phyloP scores from a whole-genome alignment of 139 green algal species.

The Tetraselmis chui region DNA sequence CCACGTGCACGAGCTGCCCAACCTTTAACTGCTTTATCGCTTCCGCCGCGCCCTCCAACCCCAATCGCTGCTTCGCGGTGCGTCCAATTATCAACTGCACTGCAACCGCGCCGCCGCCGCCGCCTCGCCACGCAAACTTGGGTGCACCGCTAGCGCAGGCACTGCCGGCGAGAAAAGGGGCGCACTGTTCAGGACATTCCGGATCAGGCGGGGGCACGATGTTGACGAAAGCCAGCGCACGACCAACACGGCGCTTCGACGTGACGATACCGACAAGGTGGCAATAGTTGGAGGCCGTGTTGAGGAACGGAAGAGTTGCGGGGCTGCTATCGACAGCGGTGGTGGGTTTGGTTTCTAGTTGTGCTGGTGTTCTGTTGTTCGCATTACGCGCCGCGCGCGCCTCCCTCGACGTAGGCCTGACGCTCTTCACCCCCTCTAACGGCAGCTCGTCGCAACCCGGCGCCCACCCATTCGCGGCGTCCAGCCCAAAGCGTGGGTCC shows the following conservation, averaged over 20 bases:
- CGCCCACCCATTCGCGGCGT: background rate
- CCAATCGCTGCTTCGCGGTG: slow-evolving; percentile 16
- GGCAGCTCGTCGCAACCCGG: background rate
- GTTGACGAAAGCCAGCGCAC: background rate
- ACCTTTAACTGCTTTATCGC: slow-evolving; percentile 9
- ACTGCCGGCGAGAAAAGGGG: background rate
- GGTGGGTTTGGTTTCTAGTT: too few relatives aligned
- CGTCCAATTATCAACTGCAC: slow-evolving; percentile 28
- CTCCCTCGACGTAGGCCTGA: background rate
- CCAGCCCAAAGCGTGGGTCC: slow-evolving; percentile 7
- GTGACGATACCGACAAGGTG: background rate
- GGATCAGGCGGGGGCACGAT: background rate
- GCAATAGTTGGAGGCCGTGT: background rate
- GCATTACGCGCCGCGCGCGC: background rate
- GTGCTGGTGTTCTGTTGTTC: too few relatives aligned
- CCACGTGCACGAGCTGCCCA: slow-evolving; percentile 15
- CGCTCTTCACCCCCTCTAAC: background rate
- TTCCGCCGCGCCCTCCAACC: slow-evolving; percentile 5
- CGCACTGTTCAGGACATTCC: background rate
- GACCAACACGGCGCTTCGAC: background rate
- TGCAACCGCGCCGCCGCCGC: slow-evolving; percentile 8
- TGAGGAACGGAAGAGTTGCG: background rate
- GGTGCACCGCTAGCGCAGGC: background rate
- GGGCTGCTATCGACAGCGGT: too few relatives aligned
- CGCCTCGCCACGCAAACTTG: background rate